These are phyloP conservation scores for Phytophthora megakarya DNA, from an alignment of 352 stramenopile genomes.

Conservation along the genomic window DNA sequence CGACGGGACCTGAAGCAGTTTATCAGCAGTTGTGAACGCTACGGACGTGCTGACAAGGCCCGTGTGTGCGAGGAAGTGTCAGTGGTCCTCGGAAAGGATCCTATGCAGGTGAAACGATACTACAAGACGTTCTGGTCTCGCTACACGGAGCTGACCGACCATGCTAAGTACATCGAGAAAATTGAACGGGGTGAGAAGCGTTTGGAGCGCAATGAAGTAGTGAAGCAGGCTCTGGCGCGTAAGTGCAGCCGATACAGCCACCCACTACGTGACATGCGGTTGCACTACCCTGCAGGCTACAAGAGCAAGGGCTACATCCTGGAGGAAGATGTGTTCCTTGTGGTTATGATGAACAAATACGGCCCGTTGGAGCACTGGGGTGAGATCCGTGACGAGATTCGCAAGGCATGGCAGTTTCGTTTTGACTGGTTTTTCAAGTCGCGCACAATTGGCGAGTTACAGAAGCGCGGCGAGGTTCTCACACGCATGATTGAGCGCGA, in stretches of 20 bases:
- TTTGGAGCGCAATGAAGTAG: constrained; percentile 94
- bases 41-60: constrained; percentile 92
- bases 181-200: constrained; percentile 98
- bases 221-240: constrained; percentile 95
- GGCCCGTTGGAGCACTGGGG: constrained; percentile 96
- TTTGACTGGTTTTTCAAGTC: constrained; percentile 99
- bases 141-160: constrained; percentile 93
- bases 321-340: constrained; percentile 98
- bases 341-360: constrained; percentile 99
- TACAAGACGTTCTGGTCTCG: constrained; percentile 96
- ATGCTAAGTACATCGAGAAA: constrained; percentile 93
- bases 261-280: constrained; percentile 87
- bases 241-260: constrained; percentile 96
- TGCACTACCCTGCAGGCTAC: constrained; percentile 88
- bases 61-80: constrained; percentile 92
- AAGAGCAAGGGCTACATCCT: constrained; percentile 96
- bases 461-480: constrained; percentile 96
- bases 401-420: constrained; percentile 97
- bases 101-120: constrained; percentile 93
- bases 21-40: constrained; percentile 92
- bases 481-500: constrained; percentile 96
- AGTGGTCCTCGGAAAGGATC: constrained; percentile 90
- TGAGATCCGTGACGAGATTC: constrained; percentile 97
- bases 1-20: constrained; percentile 90
- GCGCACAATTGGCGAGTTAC: constrained; percentile 95